A percentile compares a stretch with the other conserved stretches of the same genome.
Conservation (phyloP, 768 basidiomycete species). For the Lyophyllum atratum region DNA sequence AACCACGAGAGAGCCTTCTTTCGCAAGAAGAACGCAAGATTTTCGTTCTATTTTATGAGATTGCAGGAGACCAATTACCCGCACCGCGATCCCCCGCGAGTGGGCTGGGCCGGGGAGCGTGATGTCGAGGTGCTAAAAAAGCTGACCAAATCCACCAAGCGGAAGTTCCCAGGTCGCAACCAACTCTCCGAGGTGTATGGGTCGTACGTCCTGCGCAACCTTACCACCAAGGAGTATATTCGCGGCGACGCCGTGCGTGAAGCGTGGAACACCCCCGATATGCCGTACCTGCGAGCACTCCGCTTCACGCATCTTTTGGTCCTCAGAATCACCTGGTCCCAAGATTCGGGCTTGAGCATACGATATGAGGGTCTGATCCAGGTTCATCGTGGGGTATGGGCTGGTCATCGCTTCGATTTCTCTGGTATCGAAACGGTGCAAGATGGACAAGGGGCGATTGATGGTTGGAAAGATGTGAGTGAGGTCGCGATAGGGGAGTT, state of each 20-base stretch:
- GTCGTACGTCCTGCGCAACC: constrained; percentile 1
- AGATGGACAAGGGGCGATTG: not conserved
- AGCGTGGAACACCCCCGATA: not conserved
- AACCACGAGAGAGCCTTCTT: not conserved
- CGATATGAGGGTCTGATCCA: not conserved
- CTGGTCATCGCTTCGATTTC: constrained; percentile 7
- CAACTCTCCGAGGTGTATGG: not conserved
- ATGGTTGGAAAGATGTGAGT: constrained; percentile 5
- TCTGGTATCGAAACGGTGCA: not conserved
- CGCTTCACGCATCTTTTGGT: not conserved
- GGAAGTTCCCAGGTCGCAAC: not conserved
- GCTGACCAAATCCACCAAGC: too few species aligned
- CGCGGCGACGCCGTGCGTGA: not conserved
- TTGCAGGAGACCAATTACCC: too few species aligned
- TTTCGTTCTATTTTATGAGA: too few species aligned
- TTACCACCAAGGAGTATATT: constrained; percentile 3
- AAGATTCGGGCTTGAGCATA: not conserved
- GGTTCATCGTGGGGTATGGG: not conserved
- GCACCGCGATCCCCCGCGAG: too few species aligned
- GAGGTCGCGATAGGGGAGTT: not conserved
- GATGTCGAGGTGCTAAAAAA: too few species aligned
- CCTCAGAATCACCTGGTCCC: not conserved
- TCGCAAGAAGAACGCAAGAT: too few species aligned
- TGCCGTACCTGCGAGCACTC: not conserved
- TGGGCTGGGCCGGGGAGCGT: too few species aligned